Evolutionary conservation across 2,329 filamentous ascomycete species (phyloP).

Genomic region (Lachnellula willkommii): DNA sequence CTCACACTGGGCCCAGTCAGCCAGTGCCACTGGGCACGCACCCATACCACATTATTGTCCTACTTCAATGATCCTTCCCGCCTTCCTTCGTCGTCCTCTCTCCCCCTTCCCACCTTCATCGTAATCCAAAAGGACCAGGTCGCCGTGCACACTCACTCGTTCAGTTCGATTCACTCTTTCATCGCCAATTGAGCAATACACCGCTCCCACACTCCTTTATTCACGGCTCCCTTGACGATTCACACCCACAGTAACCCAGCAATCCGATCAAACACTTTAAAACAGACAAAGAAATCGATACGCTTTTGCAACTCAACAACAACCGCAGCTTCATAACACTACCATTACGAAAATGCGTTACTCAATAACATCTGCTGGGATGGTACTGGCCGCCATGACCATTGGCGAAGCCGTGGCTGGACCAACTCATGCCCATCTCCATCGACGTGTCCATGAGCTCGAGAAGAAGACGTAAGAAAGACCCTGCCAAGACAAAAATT

Average conservation of each 20-base stretch:
- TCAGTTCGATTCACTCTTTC: constrained; percentile 25
- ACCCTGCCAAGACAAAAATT: not conserved
- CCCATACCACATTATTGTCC: constrained; percentile 2
- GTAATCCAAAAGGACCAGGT: constrained; percentile 19
- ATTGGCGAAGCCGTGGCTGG: constrained; percentile 28
- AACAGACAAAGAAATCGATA: not conserved
- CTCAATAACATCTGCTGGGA: constrained; percentile 24
- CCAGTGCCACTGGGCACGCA: not conserved
- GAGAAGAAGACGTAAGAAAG: constrained; percentile 29
- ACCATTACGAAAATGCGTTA: constrained; percentile 26
- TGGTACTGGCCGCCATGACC: constrained; percentile 27
- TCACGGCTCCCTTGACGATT: constrained; percentile 21
- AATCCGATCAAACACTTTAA: not conserved
- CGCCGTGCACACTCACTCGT: constrained; percentile 22
- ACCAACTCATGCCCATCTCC: constrained; percentile 27
- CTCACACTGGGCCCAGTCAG: not conserved
- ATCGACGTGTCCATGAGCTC: constrained; percentile 20
- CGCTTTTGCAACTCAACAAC: not conserved
- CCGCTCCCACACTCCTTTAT: constrained; percentile 29
- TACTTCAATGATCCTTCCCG: constrained; percentile 7
- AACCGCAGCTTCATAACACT: constrained; percentile 1
- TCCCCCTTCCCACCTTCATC: constrained; percentile 14
- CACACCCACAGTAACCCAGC: not conserved
- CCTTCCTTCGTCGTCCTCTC: constrained; percentile 7
- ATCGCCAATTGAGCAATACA: constrained; percentile 25